Base-by-base conservation (phyloP, 2,329 filamentous ascomycete species). In the Aspergillus pseudoterreus region DNA sequence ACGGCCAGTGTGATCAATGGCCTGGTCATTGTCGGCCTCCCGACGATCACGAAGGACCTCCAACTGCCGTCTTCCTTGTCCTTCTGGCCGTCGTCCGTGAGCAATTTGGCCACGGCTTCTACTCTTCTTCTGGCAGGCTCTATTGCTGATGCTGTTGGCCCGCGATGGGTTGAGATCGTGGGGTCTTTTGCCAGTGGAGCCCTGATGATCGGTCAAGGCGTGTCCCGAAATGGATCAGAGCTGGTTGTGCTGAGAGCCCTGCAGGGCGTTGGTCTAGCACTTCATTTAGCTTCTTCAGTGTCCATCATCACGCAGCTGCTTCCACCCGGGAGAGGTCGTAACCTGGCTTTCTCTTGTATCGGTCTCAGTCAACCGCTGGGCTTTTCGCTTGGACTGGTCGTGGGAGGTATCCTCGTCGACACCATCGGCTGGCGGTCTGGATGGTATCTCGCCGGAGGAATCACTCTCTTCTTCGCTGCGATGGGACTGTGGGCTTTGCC, bases 321-420 rank as follows among this genome's bases (percentile, higher is more conserved):
- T 24, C 73, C 75, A 1, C 61, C 68, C n/a, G 79, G 78, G 1
- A 72, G 71, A 54, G 61, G 68, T 21, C 69, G 79, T 3, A 82
- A 82, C 54, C 65, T 80, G 9, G 78, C 73, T 0, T 81, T 82
- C 56, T 74, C 78, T 0, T 72, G 70, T 10, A 67, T 81, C 57
- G 79, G 80, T 2, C 70, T 73, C 10, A 74, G 74, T 2, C 77
- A 80, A 51, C 77, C 78, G 0, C 57, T 82, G 9, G 80, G 80
- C 0, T 82, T 79, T 50, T 73, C 71, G 0, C 53, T 81, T 0
- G 80, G 80, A 0, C 67, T 83, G 3, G 71, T 77, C 0, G 43
- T 66, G 1, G 63, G 64, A 6, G 64, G 63, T 4, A 64, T 83
- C 3, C 71, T 82, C 32, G 67, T 73, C 1, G 71, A 78, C 30